These are phyloP conservation scores for Entomortierella chlamydospora DNA, from an alignment of 192 early-diverging fungal genomes.

Conservation along the genomic window DNA sequence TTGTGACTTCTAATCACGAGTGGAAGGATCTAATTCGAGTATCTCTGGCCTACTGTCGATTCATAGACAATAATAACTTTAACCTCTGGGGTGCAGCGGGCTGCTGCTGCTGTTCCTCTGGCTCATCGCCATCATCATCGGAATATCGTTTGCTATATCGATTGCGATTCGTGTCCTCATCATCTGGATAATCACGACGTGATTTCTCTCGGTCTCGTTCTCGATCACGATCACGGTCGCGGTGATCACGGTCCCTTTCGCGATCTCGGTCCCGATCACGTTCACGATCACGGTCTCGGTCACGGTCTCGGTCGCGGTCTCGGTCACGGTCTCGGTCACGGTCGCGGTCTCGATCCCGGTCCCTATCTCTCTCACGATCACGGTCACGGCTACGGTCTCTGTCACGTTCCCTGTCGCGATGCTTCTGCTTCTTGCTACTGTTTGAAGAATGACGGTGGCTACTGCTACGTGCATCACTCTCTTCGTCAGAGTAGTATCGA, in stretches of 20 bases:
- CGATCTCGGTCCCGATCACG: slow-evolving; percentile 11
- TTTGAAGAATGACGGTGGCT: slow-evolving; percentile 7
- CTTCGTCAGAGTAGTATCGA: slow-evolving; percentile 17
- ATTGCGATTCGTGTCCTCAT: not conserved
- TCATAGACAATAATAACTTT: slow-evolving; percentile 1
- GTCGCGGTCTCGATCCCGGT: slow-evolving; percentile 13
- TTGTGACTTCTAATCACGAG: no score
- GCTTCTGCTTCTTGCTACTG: slow-evolving; percentile 10
- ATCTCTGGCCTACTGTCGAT: no score
- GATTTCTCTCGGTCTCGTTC: slow-evolving; percentile 13
- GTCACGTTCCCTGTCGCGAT: slow-evolving; percentile 8
- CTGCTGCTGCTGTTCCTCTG: slow-evolving; percentile 4
- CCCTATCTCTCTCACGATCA: slow-evolving; percentile 10
- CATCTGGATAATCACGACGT: slow-evolving; percentile 6
- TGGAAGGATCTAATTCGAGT: no score
- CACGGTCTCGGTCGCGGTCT: slow-evolving; percentile 18
- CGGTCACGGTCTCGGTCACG: slow-evolving; percentile 26
- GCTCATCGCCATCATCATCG: not conserved
- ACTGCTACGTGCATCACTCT: slow-evolving; percentile 5
- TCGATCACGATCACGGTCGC: slow-evolving; percentile 18
- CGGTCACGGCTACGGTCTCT: slow-evolving; percentile 5
- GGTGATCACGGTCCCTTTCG: slow-evolving; percentile 8
- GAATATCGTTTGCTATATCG: slow-evolving; percentile 8
- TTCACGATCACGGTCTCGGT: slow-evolving; percentile 26
- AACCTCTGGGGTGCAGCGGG: not conserved